Percentiles rank a stretch among this genome's conserved stretches.
Conservation (phyloP, 2,329 filamentous ascomycete species). For the Aspergillus floridensis region DNA sequence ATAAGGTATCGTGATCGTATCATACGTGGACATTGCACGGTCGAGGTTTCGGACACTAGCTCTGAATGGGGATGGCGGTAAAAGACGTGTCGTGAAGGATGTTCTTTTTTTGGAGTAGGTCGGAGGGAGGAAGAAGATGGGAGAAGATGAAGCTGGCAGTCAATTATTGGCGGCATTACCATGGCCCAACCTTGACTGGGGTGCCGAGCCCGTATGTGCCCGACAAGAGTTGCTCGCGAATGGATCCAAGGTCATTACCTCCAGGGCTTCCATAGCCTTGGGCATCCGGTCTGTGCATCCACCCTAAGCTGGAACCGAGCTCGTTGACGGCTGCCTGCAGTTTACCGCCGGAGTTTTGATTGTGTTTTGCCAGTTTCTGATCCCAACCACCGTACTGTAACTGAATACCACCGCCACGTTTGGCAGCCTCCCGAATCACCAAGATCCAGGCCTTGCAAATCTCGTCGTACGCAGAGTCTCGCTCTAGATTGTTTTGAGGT, state of each 20-base stretch:
- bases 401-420: slow-evolving; percentile 85
- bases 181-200: slow-evolving; percentile 56
- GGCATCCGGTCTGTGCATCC: slow-evolving; percentile 60
- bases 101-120: slow-evolving; percentile 8
- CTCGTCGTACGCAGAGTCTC: slow-evolving; percentile 94
- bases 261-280: slow-evolving; percentile 29
- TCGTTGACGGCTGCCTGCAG: slow-evolving; percentile 77
- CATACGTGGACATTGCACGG: slow-evolving; percentile 36
- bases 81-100: slow-evolving; percentile 11
- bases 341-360: slow-evolving; percentile 78
- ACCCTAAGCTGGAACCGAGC: slow-evolving; percentile 70
- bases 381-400: slow-evolving; percentile 92
- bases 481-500: slow-evolving; percentile 83
- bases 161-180: slow-evolving; percentile 39
- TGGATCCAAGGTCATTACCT: slow-evolving; percentile 45
- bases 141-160: not conserved
- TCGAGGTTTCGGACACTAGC: slow-evolving; percentile 24
- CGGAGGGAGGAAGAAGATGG: slow-evolving; percentile 1
- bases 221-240: slow-evolving; percentile 56
- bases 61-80: slow-evolving; percentile 8
- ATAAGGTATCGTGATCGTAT: slow-evolving; percentile 46
- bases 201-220: slow-evolving; percentile 56
- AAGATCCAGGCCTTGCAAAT: slow-evolving; percentile 90
- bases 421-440: slow-evolving; percentile 86
- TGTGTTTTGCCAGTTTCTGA: slow-evolving; percentile 79